Conservation (phyloP, 2,329 filamentous ascomycete genomes). For the Ophiostoma sp. region DNA sequence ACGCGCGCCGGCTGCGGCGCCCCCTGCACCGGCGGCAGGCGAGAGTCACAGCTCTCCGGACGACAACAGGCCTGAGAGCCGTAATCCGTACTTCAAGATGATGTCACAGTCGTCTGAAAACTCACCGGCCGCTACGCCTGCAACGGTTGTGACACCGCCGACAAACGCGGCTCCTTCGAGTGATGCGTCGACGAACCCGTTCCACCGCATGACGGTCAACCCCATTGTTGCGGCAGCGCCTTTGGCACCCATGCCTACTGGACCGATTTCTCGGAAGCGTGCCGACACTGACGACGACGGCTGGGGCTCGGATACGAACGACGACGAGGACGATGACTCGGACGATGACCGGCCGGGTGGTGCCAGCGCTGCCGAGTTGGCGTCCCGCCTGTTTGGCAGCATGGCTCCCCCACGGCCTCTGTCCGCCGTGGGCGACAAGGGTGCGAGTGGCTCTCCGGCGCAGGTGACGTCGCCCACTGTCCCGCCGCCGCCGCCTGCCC, state of each 20-base stretch:
- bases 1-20: slow-evolving; percentile 42
- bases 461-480: slow-evolving; percentile 37
- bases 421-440: slow-evolving; percentile 69
- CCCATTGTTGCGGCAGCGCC: slow-evolving; percentile 41
- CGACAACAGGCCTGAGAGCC: slow-evolving; percentile 64
- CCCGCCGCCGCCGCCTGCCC: slow-evolving; percentile 33
- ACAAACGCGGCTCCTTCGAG: slow-evolving; percentile 40
- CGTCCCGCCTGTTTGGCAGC: slow-evolving; percentile 90
- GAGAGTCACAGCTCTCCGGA: slow-evolving; percentile 48
- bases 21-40: slow-evolving; percentile 35
- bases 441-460: slow-evolving; percentile 36
- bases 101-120: slow-evolving; percentile 63
- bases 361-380: slow-evolving; percentile 81
- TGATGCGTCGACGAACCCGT: slow-evolving; percentile 75
- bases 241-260: slow-evolving; percentile 45
- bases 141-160: slow-evolving; percentile 26
- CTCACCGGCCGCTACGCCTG: slow-evolving; percentile 30
- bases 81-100: slow-evolving; percentile 92
- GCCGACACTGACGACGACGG: slow-evolving; percentile 56
- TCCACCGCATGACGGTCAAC: slow-evolving; percentile 77
- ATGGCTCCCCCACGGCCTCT: slow-evolving; percentile 91
- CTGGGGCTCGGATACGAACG: slow-evolving; percentile 73
- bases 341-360: slow-evolving; percentile 74
- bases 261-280: slow-evolving; percentile 49
- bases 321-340: slow-evolving; percentile 58